Evolutionary conservation across 768 basidiomycete species (phyloP), one percentile per base, ranked within the genome.

Genomic region (Exidia glandulosa): DNA sequence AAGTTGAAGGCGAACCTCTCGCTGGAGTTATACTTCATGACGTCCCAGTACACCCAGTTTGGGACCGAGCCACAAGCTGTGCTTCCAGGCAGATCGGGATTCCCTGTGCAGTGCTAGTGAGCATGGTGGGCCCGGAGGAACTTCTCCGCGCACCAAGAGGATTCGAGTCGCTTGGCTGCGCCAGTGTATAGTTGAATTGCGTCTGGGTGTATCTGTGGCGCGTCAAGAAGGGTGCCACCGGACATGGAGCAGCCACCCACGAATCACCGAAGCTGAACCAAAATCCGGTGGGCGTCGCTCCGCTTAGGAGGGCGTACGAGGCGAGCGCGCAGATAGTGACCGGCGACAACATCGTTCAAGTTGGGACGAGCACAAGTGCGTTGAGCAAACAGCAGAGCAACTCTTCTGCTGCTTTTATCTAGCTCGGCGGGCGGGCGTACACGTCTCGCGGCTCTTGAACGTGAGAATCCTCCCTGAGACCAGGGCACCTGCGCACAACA

Each of bases 21-120:
- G 7, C 82, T 81, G 34, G 72, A 76, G 73, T 85, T 86, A 73
- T 77, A 77, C 25, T 74, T 70, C 1, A 75, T 72, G 0, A 81
- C 81, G 60, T 76, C 71, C 60, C 75, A 78, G 64, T 81, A 82
- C 58, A 85, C 77, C 81, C 81, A 86, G 69, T 84, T 84, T 34
- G 73, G 72, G 7, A 82, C 82, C 41, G 6, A 14, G 3, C 81
- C 80, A n/a, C 78, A 79, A 0, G 77, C 77, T 2, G 79, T 82
- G 62, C 66, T 78, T 16, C 81, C 71, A 2, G 81, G 81, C 66
- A 79, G 82, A 2, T 75, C 71, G 5, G 80, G 81, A 65, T 81
- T 82, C 6, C 41, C 41, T 45, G 41, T 6, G 23, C 19, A n/a
- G n/a, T n/a, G n/a, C 23, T 45, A 12, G 23, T 6, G 23, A 14